Evolutionary conservation across 1,284 basidiomycete species (phyloP), one percentile per base, ranked within the genome.

Genomic region (Ceratobasidium papillatum): DNA sequence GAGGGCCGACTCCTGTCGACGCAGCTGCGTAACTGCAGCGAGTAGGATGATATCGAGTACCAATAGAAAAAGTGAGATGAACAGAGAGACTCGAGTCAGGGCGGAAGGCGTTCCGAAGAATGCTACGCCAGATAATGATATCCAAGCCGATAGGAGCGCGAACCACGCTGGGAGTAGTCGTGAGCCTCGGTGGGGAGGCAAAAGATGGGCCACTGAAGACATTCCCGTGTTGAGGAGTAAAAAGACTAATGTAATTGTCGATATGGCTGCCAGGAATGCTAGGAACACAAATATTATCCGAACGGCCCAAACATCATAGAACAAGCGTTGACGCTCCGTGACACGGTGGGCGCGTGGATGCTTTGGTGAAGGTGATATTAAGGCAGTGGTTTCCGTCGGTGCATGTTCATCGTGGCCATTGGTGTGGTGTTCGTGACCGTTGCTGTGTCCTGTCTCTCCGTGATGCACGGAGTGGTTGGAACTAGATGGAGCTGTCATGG

Each of bases 191-290:
- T 75, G 75, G 41, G 59, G 59, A 4, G 75, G 75, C 11, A 75
- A 62, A 52, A 51, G 64, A 4, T 62, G 69, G 14, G 75, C 58
- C 9, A 66, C 17, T 8, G 66, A 69, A 56, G 66, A 58, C 41
- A 69, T 41, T 22, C 66, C 66, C 17, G 66, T 69, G 49, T 75
- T 75, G 49, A 75, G 38, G 25, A 66, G 64, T 25, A 78, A 65
- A 3, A 76, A 41, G 25, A 64, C 43, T 14, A 76, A 45, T 12
- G 73, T 64, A 14, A 61, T 47, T 5, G 74, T 66, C 38, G 76
- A 58, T 11, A 73, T 36, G 27, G 74, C 64, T n/a, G 78, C 76
- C 56, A 78, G 74, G 25, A 76, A 72, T 32, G 77, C 75, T 17
- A 79, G 59, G 52, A 77, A 36, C 11, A 73, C 51, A 47, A 75